These are phyloP conservation scores for Kazachstania africana DNA, from an alignment of 805 yeast species.

Conservation along the genomic window DNA sequence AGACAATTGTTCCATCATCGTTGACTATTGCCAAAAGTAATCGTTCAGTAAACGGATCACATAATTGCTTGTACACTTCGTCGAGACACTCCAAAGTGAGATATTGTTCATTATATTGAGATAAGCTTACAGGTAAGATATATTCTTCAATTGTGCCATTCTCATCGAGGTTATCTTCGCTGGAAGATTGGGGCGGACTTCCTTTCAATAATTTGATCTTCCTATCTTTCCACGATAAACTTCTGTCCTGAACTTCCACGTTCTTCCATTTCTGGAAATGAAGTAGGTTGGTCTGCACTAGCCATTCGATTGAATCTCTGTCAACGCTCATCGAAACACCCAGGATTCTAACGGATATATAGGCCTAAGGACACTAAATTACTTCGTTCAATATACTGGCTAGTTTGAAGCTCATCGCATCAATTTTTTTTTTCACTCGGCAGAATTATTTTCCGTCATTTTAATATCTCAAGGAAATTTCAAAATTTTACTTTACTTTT, in stretches of 20 bases:
- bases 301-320: neutral
- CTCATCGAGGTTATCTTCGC: conserved; percentile 13
- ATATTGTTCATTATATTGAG: conserved; percentile 14
- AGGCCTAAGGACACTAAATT: too few relatives aligned
- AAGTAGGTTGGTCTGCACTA: conserved; percentile 15
- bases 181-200: conserved; percentile 13
- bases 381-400: too few relatives aligned
- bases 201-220: conserved; percentile 12
- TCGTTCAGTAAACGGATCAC: conserved; percentile 24
- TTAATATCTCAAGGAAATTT: too few relatives aligned
- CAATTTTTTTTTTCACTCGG: too few relatives aligned
- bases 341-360: too few relatives aligned
- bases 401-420: too few relatives aligned
- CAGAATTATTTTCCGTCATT: too few relatives aligned
- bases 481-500: too few relatives aligned
- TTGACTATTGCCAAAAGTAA: conserved; percentile 45
- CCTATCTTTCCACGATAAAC: conserved; percentile 8
- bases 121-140: conserved; percentile 21
- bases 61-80: conserved; percentile 10
- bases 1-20: conserved; percentile 62
- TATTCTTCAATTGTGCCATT: conserved; percentile 9
- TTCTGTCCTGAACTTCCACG: conserved; percentile 8
- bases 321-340: too few relatives aligned
- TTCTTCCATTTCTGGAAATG: conserved; percentile 22
- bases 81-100: conserved; percentile 18